These are phyloP conservation scores for Mucor circinelloides DNA, from an alignment of 371 early-diverging fungal species.

Conservation along the genomic window DNA sequence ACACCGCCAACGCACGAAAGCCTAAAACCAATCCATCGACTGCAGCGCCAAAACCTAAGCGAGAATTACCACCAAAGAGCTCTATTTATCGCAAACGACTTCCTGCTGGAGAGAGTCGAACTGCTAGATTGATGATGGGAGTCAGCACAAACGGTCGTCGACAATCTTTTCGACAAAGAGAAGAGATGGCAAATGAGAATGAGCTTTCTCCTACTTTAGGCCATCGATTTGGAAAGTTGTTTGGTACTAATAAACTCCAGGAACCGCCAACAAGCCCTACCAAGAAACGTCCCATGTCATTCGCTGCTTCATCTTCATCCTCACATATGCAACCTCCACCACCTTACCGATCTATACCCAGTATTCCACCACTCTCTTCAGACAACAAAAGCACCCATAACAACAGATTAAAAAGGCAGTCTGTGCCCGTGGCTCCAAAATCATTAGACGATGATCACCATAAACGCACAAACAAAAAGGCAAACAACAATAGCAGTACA, in stretches of 20 bases:
- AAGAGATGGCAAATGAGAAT: conserved; percentile 1
- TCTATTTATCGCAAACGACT: conserved; percentile 37
- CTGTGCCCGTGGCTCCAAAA: conserved; percentile 23
- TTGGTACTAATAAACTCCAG: background rate
- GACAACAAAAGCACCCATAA: background rate
- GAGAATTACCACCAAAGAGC: conserved; percentile 25
- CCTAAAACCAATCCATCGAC: conserved; percentile 6
- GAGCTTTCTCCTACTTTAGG: conserved; percentile 12
- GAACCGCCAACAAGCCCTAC: background rate
- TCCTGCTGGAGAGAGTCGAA: conserved; percentile 42
- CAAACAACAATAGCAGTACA: background rate
- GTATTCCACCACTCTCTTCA: background rate
- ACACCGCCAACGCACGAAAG: background rate
- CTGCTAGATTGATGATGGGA: conserved; percentile 48
- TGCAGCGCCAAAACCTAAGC: conserved; percentile 3
- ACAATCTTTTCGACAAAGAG: conserved; percentile 21
- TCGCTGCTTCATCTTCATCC: conserved; percentile 16
- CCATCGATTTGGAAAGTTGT: conserved; percentile 12
- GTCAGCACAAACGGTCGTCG: conserved; percentile 40
- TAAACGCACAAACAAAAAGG: background rate
- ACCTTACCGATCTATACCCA: conserved; percentile 11
- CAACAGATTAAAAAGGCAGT: conserved; percentile 23
- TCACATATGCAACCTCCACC: conserved; percentile 10
- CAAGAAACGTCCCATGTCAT: conserved; percentile 33
- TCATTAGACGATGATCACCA: background rate